These are phyloP conservation scores for Mrakia blollopis DNA, from an alignment of 768 basidiomycete species.

Conservation along the genomic window DNA sequence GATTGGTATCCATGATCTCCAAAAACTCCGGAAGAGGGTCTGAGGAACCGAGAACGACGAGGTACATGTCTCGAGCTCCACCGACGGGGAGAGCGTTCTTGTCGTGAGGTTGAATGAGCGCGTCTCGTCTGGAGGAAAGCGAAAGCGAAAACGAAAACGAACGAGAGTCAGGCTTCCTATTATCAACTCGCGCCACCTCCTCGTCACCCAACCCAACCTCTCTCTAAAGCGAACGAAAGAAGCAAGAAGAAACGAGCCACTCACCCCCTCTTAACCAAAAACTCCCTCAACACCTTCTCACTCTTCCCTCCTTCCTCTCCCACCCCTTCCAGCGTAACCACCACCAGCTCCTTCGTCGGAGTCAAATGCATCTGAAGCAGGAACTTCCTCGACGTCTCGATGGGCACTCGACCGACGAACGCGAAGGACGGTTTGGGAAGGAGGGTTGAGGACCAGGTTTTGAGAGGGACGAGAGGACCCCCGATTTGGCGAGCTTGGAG, in stretches of 20 bases:
- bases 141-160: not conserved
- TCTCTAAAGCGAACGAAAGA: not conserved
- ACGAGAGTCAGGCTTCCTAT: not conserved
- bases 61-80: constrained; percentile 28
- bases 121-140: constrained; percentile 23
- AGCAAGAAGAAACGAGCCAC: not conserved
- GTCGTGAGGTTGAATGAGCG: constrained; percentile 26
- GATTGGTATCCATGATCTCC: constrained; percentile 1
- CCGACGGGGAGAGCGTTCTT: constrained; percentile 11
- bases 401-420: constrained; percentile 23
- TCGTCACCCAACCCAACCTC: not conserved
- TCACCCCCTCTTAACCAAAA: constrained; percentile 25
- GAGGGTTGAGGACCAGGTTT: constrained; percentile 4
- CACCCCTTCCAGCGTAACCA: constrained; percentile 13
- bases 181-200: too few species aligned
- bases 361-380: constrained; percentile 24
- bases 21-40: constrained; percentile 28
- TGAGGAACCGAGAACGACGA: not conserved
- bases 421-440: not conserved
- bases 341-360: constrained; percentile 30
- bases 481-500: constrained; percentile 19
- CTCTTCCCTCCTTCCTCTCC: constrained; percentile 8
- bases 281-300: not conserved
- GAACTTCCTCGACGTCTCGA: constrained; percentile 21
- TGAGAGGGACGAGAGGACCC: constrained; percentile 11